Base-by-base conservation (phyloP, 1,139 yeast genomes). In the Yamadazyma friedrichii region DNA sequence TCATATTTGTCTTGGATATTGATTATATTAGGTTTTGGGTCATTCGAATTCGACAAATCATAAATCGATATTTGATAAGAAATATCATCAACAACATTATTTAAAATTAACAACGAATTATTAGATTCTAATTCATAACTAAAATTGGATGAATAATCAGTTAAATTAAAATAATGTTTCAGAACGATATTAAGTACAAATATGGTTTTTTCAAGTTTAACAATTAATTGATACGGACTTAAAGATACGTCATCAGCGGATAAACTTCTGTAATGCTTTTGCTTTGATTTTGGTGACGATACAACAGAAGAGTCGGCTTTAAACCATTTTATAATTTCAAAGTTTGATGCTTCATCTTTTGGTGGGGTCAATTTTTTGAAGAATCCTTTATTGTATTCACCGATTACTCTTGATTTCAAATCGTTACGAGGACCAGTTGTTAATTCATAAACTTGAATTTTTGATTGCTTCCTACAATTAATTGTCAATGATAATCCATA, bases 301-400 rank as follows among this genome's bases (percentile, higher is more conserved):
- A 10, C 30, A 9, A 20, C 12, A 2, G 41, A n/a, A 6, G 20
- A 31, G 6, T 38, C 41, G 31, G 41, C 35, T 32, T 44, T 47
- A 38, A 45, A 44, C 63, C 63, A 58, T 36, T 58, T 49, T 11
- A 49, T 26, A 3, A 45, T 48, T 20, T 51, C 47, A 32, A 57
- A 53, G 25, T 42, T 33, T 4, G 48, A 41, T 6, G 41, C 25
- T 22, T 45, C 42, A 5, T 42, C 38, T 6, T 28, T 34, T 6
- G 43, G 32, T 13, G 41, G 40, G 22, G 46, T 43, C 24, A 20
- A 20, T 20, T 20, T 20, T 20, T 54, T 54, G 38, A 59, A 51
- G 32, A 53, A 56, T 9, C 45, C 49, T 36, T 45, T 48, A 31
- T 47, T 49, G 38, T 47, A 58, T 12, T 53, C 42, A 3, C 61